Base-by-base conservation (phyloP, 805 yeast genomes). In the Priceomyces melissophilus region DNA sequence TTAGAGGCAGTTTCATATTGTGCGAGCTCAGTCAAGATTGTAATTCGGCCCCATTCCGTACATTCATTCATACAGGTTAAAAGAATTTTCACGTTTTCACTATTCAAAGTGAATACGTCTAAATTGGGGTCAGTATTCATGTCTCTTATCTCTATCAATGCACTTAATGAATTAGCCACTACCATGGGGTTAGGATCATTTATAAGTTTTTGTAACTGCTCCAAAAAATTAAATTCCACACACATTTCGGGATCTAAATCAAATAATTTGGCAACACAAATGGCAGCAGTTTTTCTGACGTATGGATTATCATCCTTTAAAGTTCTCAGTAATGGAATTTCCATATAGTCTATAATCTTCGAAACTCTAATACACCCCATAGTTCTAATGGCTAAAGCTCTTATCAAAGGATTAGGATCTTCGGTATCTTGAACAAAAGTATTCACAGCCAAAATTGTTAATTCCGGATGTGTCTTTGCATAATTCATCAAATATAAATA, bases 311-410 rank as follows among this genome's bases (percentile, higher is more conserved):
- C 97, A 65, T 93, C 99, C 43, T 72, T 75, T 52, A 93, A 69
- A 1, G 98, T 90, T 53, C 86, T 76, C 47, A 82, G 81, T 48
- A 93, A 70, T 0, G 99, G 99, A 14, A 84, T 82, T 48, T 88
- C 93, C 81, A 93, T 79, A 60, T 93, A 93, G 58, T 91, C 98
- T 32, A 89, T 87, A 81, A 93, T 90, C 62, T 86, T 90, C 57
- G 87, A 95, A 13, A 93, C 98, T 34, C 98, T 73, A 38, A 93
- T 89, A 68, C 97, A 91, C 0, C 99, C 98, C 99, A 93, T 93
- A 10, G 99, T 93, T 57, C 99, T 79, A 44, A 93, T 90, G 0
- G 99, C 98, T 65, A 93, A 77, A 1, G 98, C 96, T 41, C 98
- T 76, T 17, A 93, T 90, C 53, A 95, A 74, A 1, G 99, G 99